phyloP scores from a whole-genome alignment of 352 stramenopile genomes.

The Globisporangium takayamanum region DNA sequence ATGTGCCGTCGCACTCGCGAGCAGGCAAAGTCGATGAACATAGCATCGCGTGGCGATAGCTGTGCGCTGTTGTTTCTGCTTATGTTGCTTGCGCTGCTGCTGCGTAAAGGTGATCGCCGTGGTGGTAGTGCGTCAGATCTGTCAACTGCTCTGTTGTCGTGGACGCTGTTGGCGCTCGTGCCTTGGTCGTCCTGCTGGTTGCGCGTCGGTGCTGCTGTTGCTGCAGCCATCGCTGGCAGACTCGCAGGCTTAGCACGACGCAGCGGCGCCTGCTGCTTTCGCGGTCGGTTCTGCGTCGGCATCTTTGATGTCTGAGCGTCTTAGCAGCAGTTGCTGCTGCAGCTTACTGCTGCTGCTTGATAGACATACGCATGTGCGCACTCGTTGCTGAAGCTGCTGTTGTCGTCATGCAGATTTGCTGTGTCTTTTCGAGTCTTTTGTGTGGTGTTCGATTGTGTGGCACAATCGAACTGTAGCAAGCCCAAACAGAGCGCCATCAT shows the following conservation, averaged over 20 bases:
- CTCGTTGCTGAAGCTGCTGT: background rate
- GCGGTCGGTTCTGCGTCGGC: background rate
- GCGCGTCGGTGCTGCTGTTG: background rate
- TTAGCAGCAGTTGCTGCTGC: background rate
- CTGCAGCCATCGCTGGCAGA: background rate
- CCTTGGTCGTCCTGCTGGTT: constrained; percentile 12
- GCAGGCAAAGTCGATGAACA: constrained; percentile 13
- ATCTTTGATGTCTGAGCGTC: background rate
- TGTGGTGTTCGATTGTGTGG: background rate
- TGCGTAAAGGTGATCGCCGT: background rate
- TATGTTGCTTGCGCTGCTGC: background rate
- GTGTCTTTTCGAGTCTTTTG: background rate
- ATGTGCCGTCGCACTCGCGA: constrained; percentile 34
- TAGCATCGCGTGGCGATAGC: constrained; percentile 11
- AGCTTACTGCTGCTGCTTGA: background rate
- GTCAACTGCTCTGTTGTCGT: background rate
- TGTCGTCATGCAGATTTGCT: background rate
- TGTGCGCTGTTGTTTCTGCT: background rate
- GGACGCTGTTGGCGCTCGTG: constrained; percentile 4
- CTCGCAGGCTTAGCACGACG: background rate
- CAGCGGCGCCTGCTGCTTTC: background rate
- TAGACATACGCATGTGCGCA: background rate
- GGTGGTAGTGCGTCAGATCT: background rate
- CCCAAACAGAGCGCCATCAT: no score
- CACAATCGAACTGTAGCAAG: no score